Conservation (phyloP, 2,329 filamentous ascomycete genomes). For the Botrytis hyacinthi region DNA sequence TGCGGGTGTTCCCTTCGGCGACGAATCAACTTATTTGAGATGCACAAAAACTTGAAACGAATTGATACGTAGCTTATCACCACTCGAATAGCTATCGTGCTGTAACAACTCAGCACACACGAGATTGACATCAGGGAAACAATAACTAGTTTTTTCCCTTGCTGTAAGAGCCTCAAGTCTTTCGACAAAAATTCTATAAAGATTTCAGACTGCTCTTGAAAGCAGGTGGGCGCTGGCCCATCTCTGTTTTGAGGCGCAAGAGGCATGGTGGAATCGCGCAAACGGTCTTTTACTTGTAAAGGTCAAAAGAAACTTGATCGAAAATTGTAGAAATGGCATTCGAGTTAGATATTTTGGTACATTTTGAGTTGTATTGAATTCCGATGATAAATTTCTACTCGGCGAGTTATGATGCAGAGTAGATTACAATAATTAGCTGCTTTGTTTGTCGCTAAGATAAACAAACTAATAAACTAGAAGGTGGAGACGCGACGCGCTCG, state of each 20-base stretch:
- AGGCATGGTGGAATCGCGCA: background rate
- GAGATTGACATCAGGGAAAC: background rate
- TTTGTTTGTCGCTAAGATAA: background rate
- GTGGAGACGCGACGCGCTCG: background rate
- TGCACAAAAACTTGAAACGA: background rate
- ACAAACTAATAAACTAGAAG: background rate
- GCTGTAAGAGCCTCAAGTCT: background rate
- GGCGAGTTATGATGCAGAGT: background rate
- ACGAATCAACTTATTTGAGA: background rate
- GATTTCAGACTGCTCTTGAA: background rate
- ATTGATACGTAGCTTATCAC: background rate
- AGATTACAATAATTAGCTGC: background rate
- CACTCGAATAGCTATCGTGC: background rate
- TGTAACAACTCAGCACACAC: background rate
- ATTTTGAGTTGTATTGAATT: background rate
- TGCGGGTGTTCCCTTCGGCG: background rate
- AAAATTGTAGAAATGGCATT: background rate
- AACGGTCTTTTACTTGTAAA: background rate
- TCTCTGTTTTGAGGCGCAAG: background rate
- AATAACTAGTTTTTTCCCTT: background rate
- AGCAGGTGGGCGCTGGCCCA: background rate
- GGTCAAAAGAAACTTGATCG: background rate
- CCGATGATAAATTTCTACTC: background rate
- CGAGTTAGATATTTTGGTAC: background rate
- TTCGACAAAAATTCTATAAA: background rate